Evolutionary conservation across 1,139 yeast genomes (phyloP), one percentile per base, ranked within the genome.

Genomic region (Pichia sp.): DNA sequence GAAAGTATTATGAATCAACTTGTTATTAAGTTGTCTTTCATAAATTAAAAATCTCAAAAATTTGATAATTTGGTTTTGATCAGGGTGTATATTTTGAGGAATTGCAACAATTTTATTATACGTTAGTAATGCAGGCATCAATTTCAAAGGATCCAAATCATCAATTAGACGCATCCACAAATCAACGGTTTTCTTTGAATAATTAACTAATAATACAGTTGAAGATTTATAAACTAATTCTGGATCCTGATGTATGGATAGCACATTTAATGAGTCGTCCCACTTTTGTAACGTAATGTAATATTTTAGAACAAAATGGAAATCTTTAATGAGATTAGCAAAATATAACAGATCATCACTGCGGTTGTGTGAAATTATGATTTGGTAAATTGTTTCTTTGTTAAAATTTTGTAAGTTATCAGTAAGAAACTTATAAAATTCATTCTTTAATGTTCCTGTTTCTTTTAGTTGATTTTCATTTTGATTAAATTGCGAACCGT

Each of bases 81-180:
- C 57, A 0, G 63, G 55, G 4, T 52, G 50, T 1, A 60, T 54
- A 18, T 60, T 57, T 37, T 52, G 57, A 1, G 59, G 47, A 22
- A 44, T 41, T 16, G 53, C 51, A 46, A 68, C 70, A 42, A 70
- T 67, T 30, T 75, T 69, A 50, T 78, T 78, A 60, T 83, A 87
- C 0, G 79, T 70, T 47, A 88, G 59, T 15, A 91, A 65, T 0
- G 96, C 80, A 1, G 96, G 95, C 6, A 91, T 62, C 24, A 93
- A 66, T 47, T 70, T 76, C 10, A 74, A 71, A 33, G 80, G 78
- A 41, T 83, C 73, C 11, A 75, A 43, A 26, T 59, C 47, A 14
- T 65, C 64, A 1, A 63, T 51, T 27, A 76, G 58, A 43, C 80
- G 70, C 56, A 85, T 72, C 97, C 96, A 91, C 0, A 85, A 71